phyloP scores from a whole-genome alignment of 257 asterid species.

The Solanum boliviense region DNA sequence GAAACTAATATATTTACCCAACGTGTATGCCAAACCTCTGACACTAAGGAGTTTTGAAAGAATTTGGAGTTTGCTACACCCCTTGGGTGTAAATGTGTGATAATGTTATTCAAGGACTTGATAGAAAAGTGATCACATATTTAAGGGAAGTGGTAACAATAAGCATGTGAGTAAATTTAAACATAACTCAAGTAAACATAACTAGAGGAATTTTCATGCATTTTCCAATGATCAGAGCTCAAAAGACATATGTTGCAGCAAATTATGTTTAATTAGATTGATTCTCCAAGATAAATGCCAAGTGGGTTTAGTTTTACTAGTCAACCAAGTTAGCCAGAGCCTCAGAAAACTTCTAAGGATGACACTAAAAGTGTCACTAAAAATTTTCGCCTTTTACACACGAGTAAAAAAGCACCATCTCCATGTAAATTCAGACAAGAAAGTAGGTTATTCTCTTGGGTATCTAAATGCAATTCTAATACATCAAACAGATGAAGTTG shows the following conservation, averaged over 20 bases:
- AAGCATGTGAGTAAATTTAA: background rate
- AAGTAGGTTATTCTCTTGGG: background rate
- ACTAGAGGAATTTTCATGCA: background rate
- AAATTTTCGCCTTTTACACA: background rate
- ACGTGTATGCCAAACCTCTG: background rate
- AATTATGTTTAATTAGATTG: background rate
- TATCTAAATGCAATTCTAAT: background rate
- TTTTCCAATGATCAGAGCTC: background rate
- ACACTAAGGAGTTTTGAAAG: background rate
- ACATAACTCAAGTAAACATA: background rate
- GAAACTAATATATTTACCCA: background rate
- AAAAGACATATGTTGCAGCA: background rate
- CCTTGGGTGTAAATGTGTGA: background rate
- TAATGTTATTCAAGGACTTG: background rate
- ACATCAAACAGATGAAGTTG: background rate
- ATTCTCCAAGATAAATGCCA: background rate
- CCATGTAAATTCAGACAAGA: background rate
- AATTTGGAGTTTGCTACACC: background rate
- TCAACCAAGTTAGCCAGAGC: background rate
- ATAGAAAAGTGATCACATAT: background rate
- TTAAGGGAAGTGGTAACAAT: background rate
- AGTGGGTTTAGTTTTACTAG: background rate
- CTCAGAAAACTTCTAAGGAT: background rate
- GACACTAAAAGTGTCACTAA: background rate
- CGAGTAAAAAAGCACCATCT: background rate